Evolutionary conservation across 768 basidiomycete species (phyloP).

Genomic region (Auricularia cornea): DNA sequence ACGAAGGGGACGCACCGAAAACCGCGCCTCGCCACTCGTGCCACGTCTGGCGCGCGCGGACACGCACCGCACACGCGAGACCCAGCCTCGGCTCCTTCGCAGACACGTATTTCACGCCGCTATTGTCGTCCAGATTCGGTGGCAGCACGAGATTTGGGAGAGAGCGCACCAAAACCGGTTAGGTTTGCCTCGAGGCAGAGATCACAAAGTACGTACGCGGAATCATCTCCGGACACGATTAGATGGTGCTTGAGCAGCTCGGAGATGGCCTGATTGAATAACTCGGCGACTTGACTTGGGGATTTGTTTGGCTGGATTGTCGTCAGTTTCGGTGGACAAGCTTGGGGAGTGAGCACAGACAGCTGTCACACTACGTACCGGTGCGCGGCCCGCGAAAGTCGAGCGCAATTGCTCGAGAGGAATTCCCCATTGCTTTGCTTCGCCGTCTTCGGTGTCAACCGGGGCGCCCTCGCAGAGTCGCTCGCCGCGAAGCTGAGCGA

Average conservation of each 20-base stretch:
- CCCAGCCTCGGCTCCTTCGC: slow-evolving; percentile 61
- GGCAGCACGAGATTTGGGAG: neutral
- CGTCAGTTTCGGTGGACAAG: too few species aligned
- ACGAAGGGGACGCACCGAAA: slow-evolving; percentile 38
- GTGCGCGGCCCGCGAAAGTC: slow-evolving; percentile 1
- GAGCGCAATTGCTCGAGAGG: slow-evolving; percentile 51
- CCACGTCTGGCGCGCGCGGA: slow-evolving; percentile 63
- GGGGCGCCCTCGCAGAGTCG: slow-evolving; percentile 48
- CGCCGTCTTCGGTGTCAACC: slow-evolving; percentile 40
- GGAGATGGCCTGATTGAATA: slow-evolving; percentile 71
- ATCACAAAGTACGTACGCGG: slow-evolving; percentile 45
- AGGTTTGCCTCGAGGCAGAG: neutral
- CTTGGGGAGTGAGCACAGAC: too few species aligned
- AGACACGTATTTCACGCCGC: slow-evolving; percentile 67
- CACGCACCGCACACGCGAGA: slow-evolving; percentile 55
- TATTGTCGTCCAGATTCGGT: slow-evolving; percentile 18
- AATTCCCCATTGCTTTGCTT: slow-evolving; percentile 72
- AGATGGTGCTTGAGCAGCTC: slow-evolving; percentile 69
- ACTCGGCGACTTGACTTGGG: slow-evolving; percentile 58
- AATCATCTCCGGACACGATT: slow-evolving; percentile 56
- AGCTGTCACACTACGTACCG: neutral
- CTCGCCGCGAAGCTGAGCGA: slow-evolving; percentile 53
- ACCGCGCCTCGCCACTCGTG: slow-evolving; percentile 55
- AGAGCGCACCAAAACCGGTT: slow-evolving; percentile 6
- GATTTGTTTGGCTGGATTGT: too few species aligned